Evolutionary conservation across 2,329 filamentous ascomycete genomes (phyloP).

Genomic region (Penicillium freii): DNA sequence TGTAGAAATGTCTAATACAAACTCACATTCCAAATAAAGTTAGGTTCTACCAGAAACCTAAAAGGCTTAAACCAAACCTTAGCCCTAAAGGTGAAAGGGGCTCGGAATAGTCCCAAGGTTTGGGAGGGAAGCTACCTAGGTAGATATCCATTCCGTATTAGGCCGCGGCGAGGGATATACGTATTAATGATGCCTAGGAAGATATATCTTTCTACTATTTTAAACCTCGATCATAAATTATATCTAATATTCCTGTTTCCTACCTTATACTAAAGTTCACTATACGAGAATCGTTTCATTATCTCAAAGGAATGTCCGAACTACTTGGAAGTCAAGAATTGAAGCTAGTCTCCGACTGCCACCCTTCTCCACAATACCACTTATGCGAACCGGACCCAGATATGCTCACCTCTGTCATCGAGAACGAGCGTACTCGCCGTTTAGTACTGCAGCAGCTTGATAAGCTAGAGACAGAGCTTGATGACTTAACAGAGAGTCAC

Average conservation of each 20-base stretch:
- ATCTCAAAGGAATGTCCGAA: constrained; percentile 6
- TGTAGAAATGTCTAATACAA: no score
- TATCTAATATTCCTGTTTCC: background rate
- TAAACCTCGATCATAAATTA: background rate
- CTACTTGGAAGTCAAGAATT: constrained; percentile 7
- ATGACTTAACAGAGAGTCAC: background rate
- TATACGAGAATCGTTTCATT: constrained; percentile 5
- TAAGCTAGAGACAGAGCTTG: background rate
- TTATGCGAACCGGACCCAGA: constrained; percentile 5
- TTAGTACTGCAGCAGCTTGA: background rate
- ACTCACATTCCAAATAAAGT: no score
- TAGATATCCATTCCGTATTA: background rate
- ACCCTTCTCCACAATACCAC: constrained; percentile 6
- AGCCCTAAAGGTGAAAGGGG: background rate
- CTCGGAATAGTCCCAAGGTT: constrained; percentile 1
- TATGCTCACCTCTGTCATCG: constrained; percentile 8
- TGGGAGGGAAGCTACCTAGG: background rate
- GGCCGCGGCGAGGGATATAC: background rate
- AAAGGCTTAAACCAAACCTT: no score
- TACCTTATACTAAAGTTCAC: background rate
- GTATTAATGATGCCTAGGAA: constrained; percentile 1
- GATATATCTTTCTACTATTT: constrained; percentile 4
- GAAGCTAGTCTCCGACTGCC: constrained; percentile 5
- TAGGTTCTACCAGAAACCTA: no score
- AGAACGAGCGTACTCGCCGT: constrained; percentile 6